A percentile compares a stretch with the other conserved stretches of the same genome.
phyloP scores from a whole-genome alignment of 371 early-diverging fungal species.

The Mortierella sp. region DNA sequence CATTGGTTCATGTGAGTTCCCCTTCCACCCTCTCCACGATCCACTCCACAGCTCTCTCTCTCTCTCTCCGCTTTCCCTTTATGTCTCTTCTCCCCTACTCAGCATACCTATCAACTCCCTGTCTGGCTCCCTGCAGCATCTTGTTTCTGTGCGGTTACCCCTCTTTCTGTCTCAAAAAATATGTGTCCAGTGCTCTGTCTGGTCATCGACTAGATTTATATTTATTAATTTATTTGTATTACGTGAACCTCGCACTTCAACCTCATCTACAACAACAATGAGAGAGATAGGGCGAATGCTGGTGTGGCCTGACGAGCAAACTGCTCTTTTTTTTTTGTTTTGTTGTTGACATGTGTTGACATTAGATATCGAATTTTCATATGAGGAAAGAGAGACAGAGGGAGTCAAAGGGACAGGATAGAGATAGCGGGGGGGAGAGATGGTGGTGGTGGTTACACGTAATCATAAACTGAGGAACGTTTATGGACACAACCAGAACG shows the following conservation, averaged over 20 bases:
- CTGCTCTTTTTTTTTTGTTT: background rate
- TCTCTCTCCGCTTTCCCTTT: background rate
- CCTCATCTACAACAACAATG: background rate
- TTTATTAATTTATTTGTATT: background rate
- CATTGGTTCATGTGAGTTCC: conserved; percentile 33
- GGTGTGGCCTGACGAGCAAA: background rate
- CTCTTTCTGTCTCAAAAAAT: background rate
- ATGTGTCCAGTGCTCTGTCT: background rate
- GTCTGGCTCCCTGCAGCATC: background rate
- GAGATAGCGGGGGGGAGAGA: background rate
- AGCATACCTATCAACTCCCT: background rate
- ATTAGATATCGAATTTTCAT: background rate
- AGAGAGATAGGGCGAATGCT: background rate
- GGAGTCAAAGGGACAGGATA: background rate
- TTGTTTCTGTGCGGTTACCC: background rate
- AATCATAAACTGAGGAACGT: background rate
- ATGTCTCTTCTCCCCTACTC: background rate
- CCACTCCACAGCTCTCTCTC: background rate
- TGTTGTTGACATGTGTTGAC: conserved; percentile 12
- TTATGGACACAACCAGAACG: background rate
- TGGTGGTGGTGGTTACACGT: background rate
- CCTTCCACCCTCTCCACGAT: background rate
- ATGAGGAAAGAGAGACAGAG: background rate
- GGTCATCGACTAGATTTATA: background rate
- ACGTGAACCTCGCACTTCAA: background rate